A percentile compares a stretch with the other conserved stretches of the same genome.
Conservation (phyloP, 2,329 filamentous ascomycete genomes). For the Ophiostoma australiae region DNA sequence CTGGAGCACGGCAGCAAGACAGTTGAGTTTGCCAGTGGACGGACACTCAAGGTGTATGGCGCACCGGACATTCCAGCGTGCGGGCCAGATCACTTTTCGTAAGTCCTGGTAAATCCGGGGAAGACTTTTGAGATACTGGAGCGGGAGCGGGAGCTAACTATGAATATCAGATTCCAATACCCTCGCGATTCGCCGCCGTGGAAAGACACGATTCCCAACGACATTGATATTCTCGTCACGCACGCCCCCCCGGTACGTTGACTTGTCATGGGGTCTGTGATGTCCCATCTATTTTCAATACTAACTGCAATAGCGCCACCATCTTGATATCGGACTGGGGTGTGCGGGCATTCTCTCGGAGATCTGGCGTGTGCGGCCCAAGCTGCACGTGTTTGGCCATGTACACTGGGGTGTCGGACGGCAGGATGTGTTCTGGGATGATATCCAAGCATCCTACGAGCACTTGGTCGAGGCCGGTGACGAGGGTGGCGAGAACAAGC, state of each 20-base stretch:
- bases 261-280: background rate
- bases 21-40: conserved; percentile 53
- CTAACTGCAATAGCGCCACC: conserved; percentile 47
- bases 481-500: background rate
- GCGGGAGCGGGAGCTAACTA: background rate
- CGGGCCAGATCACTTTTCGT: conserved; percentile 64
- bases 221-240: conserved; percentile 74
- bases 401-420: conserved; percentile 70
- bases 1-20: conserved; percentile 64
- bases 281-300: background rate
- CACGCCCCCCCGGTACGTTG: conserved; percentile 65
- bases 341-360: conserved; percentile 67
- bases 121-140: conserved; percentile 31
- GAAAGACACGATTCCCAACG: conserved; percentile 62
- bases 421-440: conserved; percentile 69
- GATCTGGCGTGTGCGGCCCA: conserved; percentile 67
- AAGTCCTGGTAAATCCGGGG: conserved; percentile 15
- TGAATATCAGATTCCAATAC: conserved; percentile 61
- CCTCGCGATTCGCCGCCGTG: conserved; percentile 61
- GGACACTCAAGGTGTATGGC: conserved; percentile 69
- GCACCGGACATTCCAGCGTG: conserved; percentile 74
- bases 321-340: conserved; percentile 65
- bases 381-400: conserved; percentile 79
- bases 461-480: conserved; percentile 44
- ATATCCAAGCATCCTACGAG: conserved; percentile 67